Base-by-base conservation (phyloP, 2,329 filamentous ascomycete species). In the Alternaria burnsii region DNA sequence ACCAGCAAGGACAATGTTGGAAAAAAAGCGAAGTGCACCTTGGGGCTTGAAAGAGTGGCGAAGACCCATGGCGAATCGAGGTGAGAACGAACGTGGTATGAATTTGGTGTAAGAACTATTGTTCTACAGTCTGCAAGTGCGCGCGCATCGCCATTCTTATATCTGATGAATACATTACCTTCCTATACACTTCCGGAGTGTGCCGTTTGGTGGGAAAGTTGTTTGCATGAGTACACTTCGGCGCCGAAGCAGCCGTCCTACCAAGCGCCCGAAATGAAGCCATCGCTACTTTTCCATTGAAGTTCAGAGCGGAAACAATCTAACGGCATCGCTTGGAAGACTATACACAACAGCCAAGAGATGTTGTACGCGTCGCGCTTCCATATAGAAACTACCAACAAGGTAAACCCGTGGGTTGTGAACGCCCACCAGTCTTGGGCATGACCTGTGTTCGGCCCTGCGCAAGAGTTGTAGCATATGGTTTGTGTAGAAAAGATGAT, bases 181-280 rank as follows among this genome's bases (percentile, higher is more conserved):
- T 41, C 34, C 18, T 38, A 30, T 20, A n/a, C 12, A 20, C 18
- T 20, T 51, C 54, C 44, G 44, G 12, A 22, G 30, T 40, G 24
- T 22, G 10, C 40, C 30, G n/a, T 14, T 30, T 52, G 24, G 55
- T 40, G 55, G 34, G 36, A 36, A 42, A 41, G 54, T 24, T 57
- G 30, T 24, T 57, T 40, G 46, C 46, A 52, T 57, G 55, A 52
- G 38, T 44, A 28, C 18, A n/a, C 55, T 43, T 57, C 55, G 55
- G 55, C 55, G 55, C 55, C 55, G 55, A 57, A 36, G 50, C 8
- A 28, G 1, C 41, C 22, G 41, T 34, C 38, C 55, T 57, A 32
- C 55, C 55, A 59, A 38, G 51, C 41, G 41, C 28, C 56, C 56
- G 56, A 53, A 43, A 57, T 52, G 22, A 52, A 18, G 47, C 55